Base-by-base conservation (phyloP, 2,329 filamentous ascomycete species). In the Pseudonectria buxi region DNA sequence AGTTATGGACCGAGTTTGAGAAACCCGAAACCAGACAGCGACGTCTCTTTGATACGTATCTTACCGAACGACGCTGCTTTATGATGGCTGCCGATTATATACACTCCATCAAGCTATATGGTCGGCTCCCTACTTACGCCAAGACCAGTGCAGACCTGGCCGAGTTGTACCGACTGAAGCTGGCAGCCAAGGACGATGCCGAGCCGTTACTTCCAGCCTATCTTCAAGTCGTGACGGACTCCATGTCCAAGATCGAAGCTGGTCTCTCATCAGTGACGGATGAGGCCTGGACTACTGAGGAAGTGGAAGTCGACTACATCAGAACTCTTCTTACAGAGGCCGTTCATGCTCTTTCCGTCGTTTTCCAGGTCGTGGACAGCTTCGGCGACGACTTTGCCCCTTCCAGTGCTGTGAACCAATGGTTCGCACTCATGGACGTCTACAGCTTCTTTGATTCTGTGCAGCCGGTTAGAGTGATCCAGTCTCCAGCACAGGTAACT, bases 371-470 rank as follows among this genome's bases (percentile, higher is more conserved):
- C n/a, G 62, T 87, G 24, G 80, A 84, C 44, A 63, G 74, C 30
- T 70, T 72, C 33, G 58, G 67, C 26, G 63, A 63, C 13, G 59
- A 68, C 30, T 74, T 85, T 48, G 68, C 78, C 10, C 67, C 77
- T 12, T 69, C 75, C 13, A 64, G 71, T 11, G 59, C 79, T 6
- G 68, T 88, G 13, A 64, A 76, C 26, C 69, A 75, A 44, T 94
- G 87, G 87, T 87, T 89, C 49, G 64, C 71, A n/a, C 63, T 89
- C 32, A 80, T 89, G 69, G 67, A 73, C 28, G 67, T 75, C 11
- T 80, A 76, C 51, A 65, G 63, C 33, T 95, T 94, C 53, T 73
- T 95, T 44, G 75, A 82, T 38, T 65, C 69, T 9, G 67, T 89
- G 31, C 62, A 64, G 37, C 58, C 62, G 16, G 55, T 62, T 37